Evolutionary conservation across 2,329 filamentous ascomycete species (phyloP), one percentile per base, ranked within the genome.

Genomic region (Xylariales sp.): DNA sequence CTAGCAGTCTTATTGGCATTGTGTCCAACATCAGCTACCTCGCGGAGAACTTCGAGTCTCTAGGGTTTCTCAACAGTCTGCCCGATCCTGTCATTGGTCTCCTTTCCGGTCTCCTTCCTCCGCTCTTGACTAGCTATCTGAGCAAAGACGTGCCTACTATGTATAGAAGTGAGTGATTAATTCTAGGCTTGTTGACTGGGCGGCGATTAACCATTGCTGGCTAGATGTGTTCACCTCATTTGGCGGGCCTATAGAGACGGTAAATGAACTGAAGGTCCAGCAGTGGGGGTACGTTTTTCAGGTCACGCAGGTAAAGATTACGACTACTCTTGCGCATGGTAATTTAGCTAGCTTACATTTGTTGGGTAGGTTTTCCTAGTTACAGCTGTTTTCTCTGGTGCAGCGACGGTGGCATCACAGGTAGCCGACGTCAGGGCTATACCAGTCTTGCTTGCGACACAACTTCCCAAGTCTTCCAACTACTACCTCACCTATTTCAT

Each of bases 11-110:
- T 55, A 92, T 98, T 45, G 95, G 93, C 81, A 80, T 91, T 9
- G 89, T 97, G 67, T 96, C 94, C 48, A 97, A 98, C 77, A 89
- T 98, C 72, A 84, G 90, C 70, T 91, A 87, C 59, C 82, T 97
- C 1, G 81, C 86, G 39, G 86, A 87, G 64, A 81, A 78, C 9
- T 83, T 95, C 30, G 86, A 86, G 1, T 97, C 91, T 80, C 84
- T 97, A 36, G 77, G 78, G 1, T 98, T 93, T 83, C 88, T 98
- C 69, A 84, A 88, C 50, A 80, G 89, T 28, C 86, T 97, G 5
- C 96, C 95, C 0, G 71, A 64, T 1, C 75, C 80, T 3, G 88
- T 97, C 58, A 85, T 92, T 59, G 94, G 93, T 74, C 86, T 97
- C 14, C 86, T 98, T 64, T 93, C 93, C 54, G 93, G 93, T 74